Evolutionary conservation across 345 rosid genomes (phyloP).

Genomic region (Syzygium aqueum): DNA sequence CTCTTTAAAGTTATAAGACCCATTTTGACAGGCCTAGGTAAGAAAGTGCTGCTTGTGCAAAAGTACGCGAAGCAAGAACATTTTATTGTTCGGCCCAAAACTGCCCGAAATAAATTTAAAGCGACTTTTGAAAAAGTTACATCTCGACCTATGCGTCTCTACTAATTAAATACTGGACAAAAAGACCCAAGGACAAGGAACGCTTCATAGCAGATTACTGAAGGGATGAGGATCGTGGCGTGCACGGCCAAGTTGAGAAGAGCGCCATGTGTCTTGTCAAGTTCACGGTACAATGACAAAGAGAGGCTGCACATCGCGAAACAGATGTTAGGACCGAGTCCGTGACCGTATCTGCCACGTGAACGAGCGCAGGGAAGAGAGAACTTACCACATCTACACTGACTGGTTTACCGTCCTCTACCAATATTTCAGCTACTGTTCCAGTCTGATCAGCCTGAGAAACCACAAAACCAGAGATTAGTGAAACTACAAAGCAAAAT

Average conservation of each 20-base stretch:
- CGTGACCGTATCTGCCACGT: too few species aligned
- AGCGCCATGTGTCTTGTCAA: neutral
- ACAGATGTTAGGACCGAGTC: neutral
- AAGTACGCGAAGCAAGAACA: neutral
- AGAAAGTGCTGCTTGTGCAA: neutral
- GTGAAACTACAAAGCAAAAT: neutral
- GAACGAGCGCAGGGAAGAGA: neutral
- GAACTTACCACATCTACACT: constrained; percentile 68
- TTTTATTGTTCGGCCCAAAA: neutral
- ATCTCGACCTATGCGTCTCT: neutral
- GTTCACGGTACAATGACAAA: constrained; percentile 52
- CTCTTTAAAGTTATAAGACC: too few species aligned
- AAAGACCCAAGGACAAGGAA: neutral
- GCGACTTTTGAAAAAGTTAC: neutral
- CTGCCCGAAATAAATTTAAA: neutral
- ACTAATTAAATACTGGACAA: neutral
- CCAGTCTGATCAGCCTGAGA: constrained; percentile 90
- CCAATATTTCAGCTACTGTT: constrained; percentile 65
- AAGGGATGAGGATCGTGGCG: neutral
- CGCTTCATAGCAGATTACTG: neutral
- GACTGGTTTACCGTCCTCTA: constrained; percentile 84
- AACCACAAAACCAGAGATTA: neutral
- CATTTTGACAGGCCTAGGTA: neutral
- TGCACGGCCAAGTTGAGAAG: neutral
- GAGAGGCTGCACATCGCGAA: constrained; percentile 57